phyloP scores from a whole-genome alignment of 2,329 filamentous ascomycete species.

The Alternaria longipes region DNA sequence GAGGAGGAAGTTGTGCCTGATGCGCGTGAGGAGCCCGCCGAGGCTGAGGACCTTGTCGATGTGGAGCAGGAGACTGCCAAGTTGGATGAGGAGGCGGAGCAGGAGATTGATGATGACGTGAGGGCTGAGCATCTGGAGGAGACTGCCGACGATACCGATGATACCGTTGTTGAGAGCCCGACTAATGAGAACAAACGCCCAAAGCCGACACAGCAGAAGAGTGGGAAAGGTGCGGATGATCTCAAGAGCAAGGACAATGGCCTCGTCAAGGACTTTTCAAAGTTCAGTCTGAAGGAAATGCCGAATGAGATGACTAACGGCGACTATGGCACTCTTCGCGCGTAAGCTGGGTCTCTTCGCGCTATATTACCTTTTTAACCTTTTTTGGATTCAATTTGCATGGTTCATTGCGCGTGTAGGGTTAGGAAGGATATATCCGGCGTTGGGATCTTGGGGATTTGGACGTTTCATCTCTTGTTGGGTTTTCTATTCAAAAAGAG shows the following conservation, averaged over 20 bases:
- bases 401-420: background rate
- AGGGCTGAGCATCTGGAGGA: slow-evolving; percentile 41
- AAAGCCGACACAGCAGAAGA: slow-evolving; percentile 4
- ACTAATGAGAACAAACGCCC: slow-evolving; percentile 11
- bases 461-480: background rate
- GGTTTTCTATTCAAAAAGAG: slow-evolving; percentile 5
- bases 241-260: slow-evolving; percentile 29
- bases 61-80: slow-evolving; percentile 50
- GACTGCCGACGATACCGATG: slow-evolving; percentile 28
- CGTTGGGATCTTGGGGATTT: background rate
- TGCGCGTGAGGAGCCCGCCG: slow-evolving; percentile 56
- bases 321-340: slow-evolving; percentile 41
- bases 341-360: background rate
- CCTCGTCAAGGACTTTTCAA: slow-evolving; percentile 33
- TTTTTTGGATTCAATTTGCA: slow-evolving; percentile 17
- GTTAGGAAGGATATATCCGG: slow-evolving; percentile 2
- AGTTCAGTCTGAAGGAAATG: slow-evolving; percentile 40
- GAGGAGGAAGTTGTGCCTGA: slow-evolving; percentile 61
- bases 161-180: slow-evolving; percentile 38
- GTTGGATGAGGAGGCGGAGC: slow-evolving; percentile 43
- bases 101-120: slow-evolving; percentile 37
- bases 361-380: background rate
- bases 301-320: slow-evolving; percentile 42
- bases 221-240: background rate
- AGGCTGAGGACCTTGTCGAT: slow-evolving; percentile 50